phyloP scores from a whole-genome alignment of 1,284 basidiomycete species.

The Trichosporon inkin region DNA sequence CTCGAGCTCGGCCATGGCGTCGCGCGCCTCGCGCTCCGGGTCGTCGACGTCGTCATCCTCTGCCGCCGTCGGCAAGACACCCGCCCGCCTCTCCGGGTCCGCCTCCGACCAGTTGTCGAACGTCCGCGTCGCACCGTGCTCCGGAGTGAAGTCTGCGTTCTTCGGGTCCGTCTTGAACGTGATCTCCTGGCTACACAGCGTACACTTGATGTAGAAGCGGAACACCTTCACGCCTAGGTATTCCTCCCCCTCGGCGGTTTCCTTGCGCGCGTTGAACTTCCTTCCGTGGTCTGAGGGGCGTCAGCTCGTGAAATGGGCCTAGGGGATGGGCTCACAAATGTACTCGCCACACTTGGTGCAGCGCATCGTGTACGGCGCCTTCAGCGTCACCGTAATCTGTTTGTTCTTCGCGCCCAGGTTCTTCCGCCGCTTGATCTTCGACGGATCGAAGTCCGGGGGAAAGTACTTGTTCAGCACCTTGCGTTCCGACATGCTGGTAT shows the following conservation, averaged over 20 bases:
- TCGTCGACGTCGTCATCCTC: conserved; percentile 56
- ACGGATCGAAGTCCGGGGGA: conserved; percentile 87
- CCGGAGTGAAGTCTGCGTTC: conserved; percentile 88
- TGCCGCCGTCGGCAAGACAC: conserved; percentile 44
- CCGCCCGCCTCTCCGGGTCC: conserved; percentile 35
- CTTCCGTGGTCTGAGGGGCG: conserved; percentile 68
- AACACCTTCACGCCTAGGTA: conserved; percentile 89
- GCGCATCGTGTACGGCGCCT: conserved; percentile 99
- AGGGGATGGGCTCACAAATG: conserved; percentile 62
- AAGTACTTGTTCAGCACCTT: conserved; percentile 67
- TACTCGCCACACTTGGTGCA: conserved; percentile 96
- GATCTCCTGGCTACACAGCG: conserved; percentile 92
- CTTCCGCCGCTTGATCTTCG: conserved; percentile 85
- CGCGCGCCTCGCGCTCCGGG: conserved; percentile 54
- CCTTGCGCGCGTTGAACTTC: conserved; percentile 99
- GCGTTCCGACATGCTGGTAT: conserved; percentile 72
- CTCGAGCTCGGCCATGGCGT: conserved; percentile 96
- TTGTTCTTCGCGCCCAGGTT: conserved; percentile 70
- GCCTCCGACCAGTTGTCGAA: conserved; percentile 61
- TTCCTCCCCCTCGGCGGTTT: conserved; percentile 93
- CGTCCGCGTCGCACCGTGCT: conserved; percentile 89
- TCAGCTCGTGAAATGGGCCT: not conserved
- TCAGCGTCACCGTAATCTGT: conserved; percentile 94
- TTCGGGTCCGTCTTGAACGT: conserved; percentile 99
- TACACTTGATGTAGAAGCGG: conserved; percentile 60